Base-by-base conservation (phyloP, 345 rosid species). In the Boechera divaricarpa region DNA sequence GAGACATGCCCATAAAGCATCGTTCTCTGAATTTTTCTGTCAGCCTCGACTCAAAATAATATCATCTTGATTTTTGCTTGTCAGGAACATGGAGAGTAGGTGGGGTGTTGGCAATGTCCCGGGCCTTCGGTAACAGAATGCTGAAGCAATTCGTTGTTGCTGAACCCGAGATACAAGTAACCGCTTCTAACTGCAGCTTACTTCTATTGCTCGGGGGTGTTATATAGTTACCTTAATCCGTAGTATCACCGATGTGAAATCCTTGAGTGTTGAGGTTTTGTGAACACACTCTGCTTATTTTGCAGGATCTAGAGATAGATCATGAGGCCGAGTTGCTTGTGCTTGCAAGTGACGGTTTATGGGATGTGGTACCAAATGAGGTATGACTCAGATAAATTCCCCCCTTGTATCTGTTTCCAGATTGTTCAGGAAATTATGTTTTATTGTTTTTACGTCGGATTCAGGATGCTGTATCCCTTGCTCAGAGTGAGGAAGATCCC, bases 1-100 rank as follows among this genome's bases (percentile, higher is more conserved):
- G 60, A 64, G 64, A 64, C 42, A 12, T 57, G 67, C 38, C 24
- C 47, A 24, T 8, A 9, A 51, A 58, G 58, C 15, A 76, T 52
- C 7, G 56, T 77, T 28, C 36, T 60, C 10, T 59, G 38, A 65
- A 32, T 55, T 47, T 21, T 75, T 57, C 54, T 77, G 56, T 74
- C 80, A 90, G 94, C 63, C 9, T 13, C 70, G 44, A 6, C 24
- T 21, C 57, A 3, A 60, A 33, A 4, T 44, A 47, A 35, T 29
- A 74, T 80, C 18, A 49, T 70, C 31, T 66, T 67, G 48, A 48
- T 60, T n/a, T 59, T 16, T 82, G 16, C 74, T 74, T 79, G 35
- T 70, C 83, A 93, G 99, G 99, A 69, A 96, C 98, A 60, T 96
- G 99, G 99, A 86, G 99, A 83, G 99, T 96, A 52, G 99, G 99